Evolutionary conservation across 164 flowering plant genomes (phyloP).

Genomic region (Berberis thunbergii): DNA sequence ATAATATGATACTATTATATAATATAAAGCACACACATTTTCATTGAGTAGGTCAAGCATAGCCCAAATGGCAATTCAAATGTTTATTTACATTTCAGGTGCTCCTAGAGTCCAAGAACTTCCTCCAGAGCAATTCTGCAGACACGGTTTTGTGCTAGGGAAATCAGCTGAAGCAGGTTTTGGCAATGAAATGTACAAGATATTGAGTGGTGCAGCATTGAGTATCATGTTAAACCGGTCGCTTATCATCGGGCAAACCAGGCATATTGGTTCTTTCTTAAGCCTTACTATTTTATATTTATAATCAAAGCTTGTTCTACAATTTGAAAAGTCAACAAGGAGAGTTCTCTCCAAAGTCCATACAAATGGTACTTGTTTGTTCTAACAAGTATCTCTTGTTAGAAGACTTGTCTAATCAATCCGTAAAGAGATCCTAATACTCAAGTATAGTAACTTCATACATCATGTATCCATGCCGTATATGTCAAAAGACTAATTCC

Average conservation of each 20-base stretch:
- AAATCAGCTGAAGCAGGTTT: constrained; percentile 96
- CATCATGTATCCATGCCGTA: too few species aligned
- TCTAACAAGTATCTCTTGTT: too few species aligned
- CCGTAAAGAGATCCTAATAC: too few species aligned
- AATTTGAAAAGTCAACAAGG: too few species aligned
- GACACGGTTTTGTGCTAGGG: constrained; percentile 85
- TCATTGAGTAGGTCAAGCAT: too few species aligned
- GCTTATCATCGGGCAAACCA: constrained; percentile 95
- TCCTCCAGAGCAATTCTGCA: constrained; percentile 79
- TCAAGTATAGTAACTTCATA: too few species aligned
- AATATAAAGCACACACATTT: too few species aligned
- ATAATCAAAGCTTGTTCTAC: background rate
- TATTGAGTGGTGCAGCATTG: constrained; percentile 72
- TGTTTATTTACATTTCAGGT: constrained; percentile 40
- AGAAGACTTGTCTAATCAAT: too few species aligned
- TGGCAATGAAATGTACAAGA: constrained; percentile 98
- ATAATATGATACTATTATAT: too few species aligned
- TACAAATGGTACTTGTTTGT: too few species aligned
- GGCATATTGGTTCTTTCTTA: constrained; percentile 95
- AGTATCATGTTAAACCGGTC: constrained; percentile 90
- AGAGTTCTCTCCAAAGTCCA: too few species aligned
- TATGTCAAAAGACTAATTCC: too few species aligned
- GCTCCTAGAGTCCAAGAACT: constrained; percentile 61
- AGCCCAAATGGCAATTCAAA: constrained; percentile 3
- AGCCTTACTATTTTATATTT: constrained; percentile 45